A percentile compares a stretch with the other conserved stretches of the same genome.
Conservation (phyloP, 2,329 filamentous ascomycete genomes). For the Coniella lustricola region DNA sequence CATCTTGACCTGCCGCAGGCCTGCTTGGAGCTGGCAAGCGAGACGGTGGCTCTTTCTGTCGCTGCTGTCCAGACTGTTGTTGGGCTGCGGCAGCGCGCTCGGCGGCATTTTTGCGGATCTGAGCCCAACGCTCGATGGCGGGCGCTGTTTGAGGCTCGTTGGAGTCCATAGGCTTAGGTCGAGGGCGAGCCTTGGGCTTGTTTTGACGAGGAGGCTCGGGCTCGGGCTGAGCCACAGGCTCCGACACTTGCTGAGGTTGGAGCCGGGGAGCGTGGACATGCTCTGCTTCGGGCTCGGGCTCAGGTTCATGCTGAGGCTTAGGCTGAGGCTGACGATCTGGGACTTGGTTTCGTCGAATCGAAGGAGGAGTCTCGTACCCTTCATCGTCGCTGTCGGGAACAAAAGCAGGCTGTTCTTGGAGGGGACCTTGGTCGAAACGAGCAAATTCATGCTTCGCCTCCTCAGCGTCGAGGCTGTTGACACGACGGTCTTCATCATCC, state of each 20-base stretch:
- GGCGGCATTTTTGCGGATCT: slow-evolving; percentile 91
- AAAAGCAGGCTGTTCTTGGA: slow-evolving; percentile 81
- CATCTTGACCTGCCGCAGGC: slow-evolving; percentile 42
- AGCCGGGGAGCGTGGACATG: slow-evolving; percentile 19
- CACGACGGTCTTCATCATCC: slow-evolving; percentile 47
- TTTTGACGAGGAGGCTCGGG: slow-evolving; percentile 24
- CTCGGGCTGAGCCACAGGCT: slow-evolving; percentile 19
- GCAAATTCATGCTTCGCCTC: slow-evolving; percentile 56
- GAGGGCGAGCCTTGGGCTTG: slow-evolving; percentile 24
- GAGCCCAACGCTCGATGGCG: slow-evolving; percentile 79
- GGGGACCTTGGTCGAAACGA: slow-evolving; percentile 81
- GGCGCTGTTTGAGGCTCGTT: slow-evolving; percentile 26
- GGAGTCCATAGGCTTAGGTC: slow-evolving; percentile 17
- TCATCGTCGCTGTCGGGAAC: slow-evolving; percentile 46
- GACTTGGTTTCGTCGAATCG: slow-evolving; percentile 39
- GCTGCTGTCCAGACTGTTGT: slow-evolving; percentile 26
- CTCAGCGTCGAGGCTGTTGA: slow-evolving; percentile 51
- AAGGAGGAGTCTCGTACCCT: slow-evolving; percentile 43
- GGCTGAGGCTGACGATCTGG: slow-evolving; percentile 19
- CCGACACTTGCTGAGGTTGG: slow-evolving; percentile 19
- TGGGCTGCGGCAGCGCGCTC: slow-evolving; percentile 53
- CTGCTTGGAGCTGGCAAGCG: slow-evolving; percentile 22
- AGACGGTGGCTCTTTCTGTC: slow-evolving; percentile 59
- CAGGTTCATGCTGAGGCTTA: slow-evolving; percentile 21
- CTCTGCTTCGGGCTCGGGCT: slow-evolving; percentile 18